These are phyloP conservation scores for Saccharomyces hybrid DNA, from an alignment of 1,139 yeast genomes.

Conservation along the genomic window DNA sequence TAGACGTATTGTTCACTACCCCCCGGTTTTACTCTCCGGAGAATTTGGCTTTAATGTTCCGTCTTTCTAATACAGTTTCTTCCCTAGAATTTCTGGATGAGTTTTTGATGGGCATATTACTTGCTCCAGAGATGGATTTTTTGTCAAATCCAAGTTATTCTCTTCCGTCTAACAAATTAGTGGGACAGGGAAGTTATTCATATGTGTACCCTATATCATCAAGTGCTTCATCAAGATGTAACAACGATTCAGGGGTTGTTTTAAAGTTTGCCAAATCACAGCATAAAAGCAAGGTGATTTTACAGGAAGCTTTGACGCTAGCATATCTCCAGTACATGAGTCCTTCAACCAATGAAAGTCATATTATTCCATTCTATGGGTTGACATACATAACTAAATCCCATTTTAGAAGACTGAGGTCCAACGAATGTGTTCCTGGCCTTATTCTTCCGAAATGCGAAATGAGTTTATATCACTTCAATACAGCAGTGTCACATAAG, in stretches of 20 bases:
- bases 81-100: neutral
- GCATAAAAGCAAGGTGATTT: conserved; percentile 1
- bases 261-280: neutral
- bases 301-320: conserved; percentile 10
- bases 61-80: neutral
- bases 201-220: neutral
- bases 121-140: neutral
- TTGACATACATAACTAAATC: conserved; percentile 13
- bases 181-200: neutral
- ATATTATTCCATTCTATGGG: conserved; percentile 14
- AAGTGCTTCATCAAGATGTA: neutral
- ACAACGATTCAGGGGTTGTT: neutral
- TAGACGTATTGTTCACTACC: neutral
- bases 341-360: neutral
- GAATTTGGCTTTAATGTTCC: neutral
- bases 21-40: neutral
- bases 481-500: neutral
- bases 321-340: conserved; percentile 2
- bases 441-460: conserved; percentile 12
- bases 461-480: conserved; percentile 11
- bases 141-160: neutral
- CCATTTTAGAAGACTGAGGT: conserved; percentile 12
- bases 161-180: neutral
- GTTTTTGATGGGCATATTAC: neutral
- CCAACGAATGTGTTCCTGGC: conserved; percentile 15